Base-by-base conservation (phyloP, 2,329 filamentous ascomycete species). In the Pseudogymnoascus sp. region DNA sequence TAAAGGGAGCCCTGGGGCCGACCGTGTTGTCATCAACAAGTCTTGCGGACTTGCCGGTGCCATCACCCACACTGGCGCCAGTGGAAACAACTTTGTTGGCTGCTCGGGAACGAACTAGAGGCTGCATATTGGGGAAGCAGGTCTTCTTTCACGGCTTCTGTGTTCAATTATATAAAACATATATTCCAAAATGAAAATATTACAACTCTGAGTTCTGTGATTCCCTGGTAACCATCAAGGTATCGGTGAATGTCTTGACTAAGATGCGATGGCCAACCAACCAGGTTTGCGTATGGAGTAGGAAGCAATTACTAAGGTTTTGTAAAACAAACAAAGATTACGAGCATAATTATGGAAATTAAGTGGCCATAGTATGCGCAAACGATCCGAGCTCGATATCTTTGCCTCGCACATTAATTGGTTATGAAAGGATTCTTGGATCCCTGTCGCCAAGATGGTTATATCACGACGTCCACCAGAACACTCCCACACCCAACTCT, bases 11-110 rank as follows among this genome's bases (percentile, higher is more conserved):
- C 88, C 88, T 1, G 87, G 88, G 38, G 76, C 88, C 16, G 87
- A 90, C 71, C 84, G 88, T 60, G 84, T 89, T 62, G 75, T 89
- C 34, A 85, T 90, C 76, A 87, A 84, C 70, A 77, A 70, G 0
- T 65, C 74, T 14, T 82, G 86, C 68, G 64, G 80, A 64, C 79
- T 83, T 50, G 87, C 85, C 12, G 87, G 86, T 38, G 77, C 82
- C 28, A 88, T 90, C 66, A 90, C 88, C 0, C 88, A 90, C 70
- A 88, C 85, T 21, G 88, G 88, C 28, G 87, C 88, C 16, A 84
- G 80, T 60, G 85, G 85, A 6, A 86, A 89, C 73, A 78, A 82
- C 74, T 90, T 90, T 74, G 85, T 90, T 63, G 81, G 78, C n/a
- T 90, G 87, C 74, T 56, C 50, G 4, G 50, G 65, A 70, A 38